Evolutionary conservation across 805 yeast species (phyloP).

Genomic region (Cyberlindnera japonica): DNA sequence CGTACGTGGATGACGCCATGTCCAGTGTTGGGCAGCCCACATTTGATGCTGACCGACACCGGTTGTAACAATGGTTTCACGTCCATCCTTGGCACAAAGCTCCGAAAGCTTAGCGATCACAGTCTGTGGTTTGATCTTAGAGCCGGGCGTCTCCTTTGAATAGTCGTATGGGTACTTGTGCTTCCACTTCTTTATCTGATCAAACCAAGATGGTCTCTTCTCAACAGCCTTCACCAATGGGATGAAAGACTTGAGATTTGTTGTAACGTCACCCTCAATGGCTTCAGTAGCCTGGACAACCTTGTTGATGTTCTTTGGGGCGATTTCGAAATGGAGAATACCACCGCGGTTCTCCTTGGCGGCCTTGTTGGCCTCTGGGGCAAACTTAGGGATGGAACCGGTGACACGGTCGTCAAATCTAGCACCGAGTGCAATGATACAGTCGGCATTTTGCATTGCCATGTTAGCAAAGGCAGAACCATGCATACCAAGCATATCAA

Average conservation of each 20-base stretch:
- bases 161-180: conserved; percentile 81
- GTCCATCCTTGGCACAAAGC: conserved; percentile 58
- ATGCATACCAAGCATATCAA: conserved; percentile 99
- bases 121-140: conserved; percentile 89
- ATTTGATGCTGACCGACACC: conserved; percentile 99
- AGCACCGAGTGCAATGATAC: conserved; percentile 92
- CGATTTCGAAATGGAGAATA: conserved; percentile 91
- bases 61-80: conserved; percentile 85
- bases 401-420: conserved; percentile 99
- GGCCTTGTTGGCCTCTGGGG: conserved; percentile 89
- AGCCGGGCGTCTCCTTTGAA: conserved; percentile 73
- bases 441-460: conserved; percentile 91
- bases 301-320: conserved; percentile 96
- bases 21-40: conserved; percentile 99
- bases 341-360: conserved; percentile 91
- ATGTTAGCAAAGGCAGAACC: conserved; percentile 93
- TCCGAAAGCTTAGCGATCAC: conserved; percentile 73
- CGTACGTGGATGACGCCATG: conserved; percentile 89
- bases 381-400: conserved; percentile 77
- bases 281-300: conserved; percentile 96
- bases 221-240: conserved; percentile 65
- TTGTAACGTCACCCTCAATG: conserved; percentile 91
- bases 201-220: conserved; percentile 78
- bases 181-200: conserved; percentile 75
- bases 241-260: conserved; percentile 66